Evolutionary conservation across 2,329 filamentous ascomycete genomes (phyloP), one percentile per base, ranked within the genome.

Genomic region (Chrysosporium queenslandicum): DNA sequence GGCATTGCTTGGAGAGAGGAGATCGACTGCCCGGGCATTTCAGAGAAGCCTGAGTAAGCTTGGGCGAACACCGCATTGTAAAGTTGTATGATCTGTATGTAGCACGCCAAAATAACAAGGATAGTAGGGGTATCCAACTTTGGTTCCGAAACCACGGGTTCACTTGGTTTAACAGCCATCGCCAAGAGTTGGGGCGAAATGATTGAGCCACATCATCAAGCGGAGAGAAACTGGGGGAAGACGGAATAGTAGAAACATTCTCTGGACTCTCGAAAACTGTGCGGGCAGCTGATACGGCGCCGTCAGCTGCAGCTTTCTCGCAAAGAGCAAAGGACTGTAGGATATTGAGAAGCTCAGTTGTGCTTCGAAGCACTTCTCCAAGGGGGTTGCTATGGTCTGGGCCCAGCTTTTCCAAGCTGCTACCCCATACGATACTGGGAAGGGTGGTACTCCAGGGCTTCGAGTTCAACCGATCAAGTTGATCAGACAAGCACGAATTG

Each of bases 341-440:
- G 14, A 46, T 46, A 20, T 34, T 34, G 6, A 46, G 18, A 29
- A 46, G n/a, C 20, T 46, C 29, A 7, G 43, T 25, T 14, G 43
- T 46, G 6, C 43, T 36, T 20, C 29, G 43, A 34, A 46, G 43
- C 43, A 46, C 29, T 20, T 46, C 27, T 46, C 25, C 43, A 34
- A 46, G 29, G 2, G 27, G 16, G 21, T 21, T 34, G 6, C 14
- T 46, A 14, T 23, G 23, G 2, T 32, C 27, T 18, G 25, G 29
- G n/a, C 43, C 43, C 8, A 20, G 21, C 4, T 36, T 46, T 12
- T 34, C 27, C 25, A 34, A 46, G 14, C 27, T 20, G 12, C 27
- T 34, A 12, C 21, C 23, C n/a, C 43, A 34, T 25, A 34, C 25
- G n/a, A 46, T 20, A 4, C 14, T 34, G 5, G 2, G 12, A 34